These are phyloP conservation scores for Pezicula carpinea DNA, from an alignment of 2,329 filamentous ascomycete genomes.

Conservation along the genomic window DNA sequence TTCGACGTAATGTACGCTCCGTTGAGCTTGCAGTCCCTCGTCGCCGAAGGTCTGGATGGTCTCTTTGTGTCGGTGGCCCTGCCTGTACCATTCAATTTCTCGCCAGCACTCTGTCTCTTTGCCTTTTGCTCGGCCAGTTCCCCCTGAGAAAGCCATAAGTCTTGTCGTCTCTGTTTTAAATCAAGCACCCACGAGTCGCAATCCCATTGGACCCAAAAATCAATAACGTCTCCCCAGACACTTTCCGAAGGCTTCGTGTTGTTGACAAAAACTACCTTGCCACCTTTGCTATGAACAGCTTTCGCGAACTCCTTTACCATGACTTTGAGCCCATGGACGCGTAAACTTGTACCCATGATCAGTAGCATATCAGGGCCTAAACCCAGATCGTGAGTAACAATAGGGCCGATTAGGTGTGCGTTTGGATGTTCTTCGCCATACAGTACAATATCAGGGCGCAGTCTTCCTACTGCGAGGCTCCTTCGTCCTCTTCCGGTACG, in stretches of 20 bases:
- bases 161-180: constrained; percentile 33
- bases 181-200: constrained; percentile 70
- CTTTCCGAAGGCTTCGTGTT: constrained; percentile 68
- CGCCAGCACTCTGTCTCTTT: background rate
- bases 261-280: constrained; percentile 70
- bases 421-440: constrained; percentile 71
- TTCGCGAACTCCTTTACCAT: constrained; percentile 69
- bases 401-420: constrained; percentile 61
- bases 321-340: constrained; percentile 66
- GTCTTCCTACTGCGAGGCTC: constrained; percentile 60
- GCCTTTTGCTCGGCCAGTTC: constrained; percentile 4
- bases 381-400: constrained; percentile 63
- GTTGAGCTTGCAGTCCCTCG: constrained; percentile 25
- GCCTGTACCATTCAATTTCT: background rate
- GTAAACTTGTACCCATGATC: constrained; percentile 66
- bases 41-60: constrained; percentile 15
- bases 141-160: constrained; percentile 28
- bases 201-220: constrained; percentile 72
- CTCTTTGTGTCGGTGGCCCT: constrained; percentile 2
- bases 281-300: constrained; percentile 59
- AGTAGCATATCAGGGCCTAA: constrained; percentile 63
- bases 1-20: constrained; percentile 25
- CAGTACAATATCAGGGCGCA: constrained; percentile 68
- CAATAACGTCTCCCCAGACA: constrained; percentile 67
- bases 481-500: constrained; percentile 62